Evolutionary conservation across 805 yeast genomes (phyloP), one percentile per base, ranked within the genome.

Genomic region (Starmera dryadoides): DNA sequence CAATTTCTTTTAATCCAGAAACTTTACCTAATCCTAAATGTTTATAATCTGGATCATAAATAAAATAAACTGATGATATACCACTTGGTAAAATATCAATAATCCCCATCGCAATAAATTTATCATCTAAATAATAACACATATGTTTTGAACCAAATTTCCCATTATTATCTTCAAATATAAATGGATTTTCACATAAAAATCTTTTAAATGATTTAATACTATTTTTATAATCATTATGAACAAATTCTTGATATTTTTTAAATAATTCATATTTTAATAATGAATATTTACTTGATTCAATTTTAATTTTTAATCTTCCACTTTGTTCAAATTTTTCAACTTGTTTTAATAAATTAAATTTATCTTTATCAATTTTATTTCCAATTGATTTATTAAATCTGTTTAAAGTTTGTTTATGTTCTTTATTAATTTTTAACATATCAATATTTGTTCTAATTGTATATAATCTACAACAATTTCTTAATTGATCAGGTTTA

Each of bases 21-120:
- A 88, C 55, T 20, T 86, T 86, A 0, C 97, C 97, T 23, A 88
- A 57, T 0, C 86, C 81, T 47, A 79, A 62, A 37, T 75, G 68
- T 4, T 80, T 78, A 53, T 69, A 81, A 39, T 79, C 89, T 0
- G 94, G 93, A 53, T 87, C 89, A 85, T 93, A 86, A 11, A 88
- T 77, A 55, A 89, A 84, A 56, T 89, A 88, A 1, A 89, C 89
- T 0, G 95, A 79, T 0, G 96, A 86, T 0, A 89, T 57, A 0
- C 86, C 82, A 20, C 75, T 58, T 0, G 95, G 95, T 26, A 89
- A 58, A 17, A 88, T 62, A 58, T 88, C 97, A 23, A 83, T 53
- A 1, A 88, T 86, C 0, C 85, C 85, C 28, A 88, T 61, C 1
- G 91, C 96, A 31, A 85, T 74, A 17, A 88, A 63, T 44, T 71